These are phyloP conservation scores for Gnomoniopsis sp. DNA, from an alignment of 2,329 filamentous ascomycete species.

Conservation along the genomic window DNA sequence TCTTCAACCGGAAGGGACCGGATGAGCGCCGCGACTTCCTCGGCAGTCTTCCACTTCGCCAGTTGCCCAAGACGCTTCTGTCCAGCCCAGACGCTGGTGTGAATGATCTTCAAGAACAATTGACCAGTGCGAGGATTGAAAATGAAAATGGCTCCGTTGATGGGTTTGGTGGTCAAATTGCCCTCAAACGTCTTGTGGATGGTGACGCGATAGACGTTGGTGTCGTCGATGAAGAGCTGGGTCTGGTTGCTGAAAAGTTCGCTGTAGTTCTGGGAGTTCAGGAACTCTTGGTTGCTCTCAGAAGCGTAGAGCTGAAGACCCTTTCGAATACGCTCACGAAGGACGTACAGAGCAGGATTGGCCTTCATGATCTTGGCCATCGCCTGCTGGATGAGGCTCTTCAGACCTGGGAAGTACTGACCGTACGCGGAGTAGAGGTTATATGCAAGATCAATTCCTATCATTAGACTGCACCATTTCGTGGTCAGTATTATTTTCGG, in stretches of 20 bases:
- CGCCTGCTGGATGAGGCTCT: slow-evolving; percentile 91
- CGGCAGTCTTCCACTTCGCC: slow-evolving; percentile 99
- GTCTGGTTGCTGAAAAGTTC: slow-evolving; percentile 99
- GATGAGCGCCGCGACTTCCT: slow-evolving; percentile 98
- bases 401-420: slow-evolving; percentile 97
- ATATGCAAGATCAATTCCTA: slow-evolving; percentile 95
- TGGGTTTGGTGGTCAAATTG: slow-evolving; percentile 97
- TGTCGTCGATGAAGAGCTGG: slow-evolving; percentile 98
- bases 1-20: slow-evolving; percentile 94
- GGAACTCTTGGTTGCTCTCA: slow-evolving; percentile 97
- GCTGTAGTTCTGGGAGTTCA: slow-evolving; percentile 99
- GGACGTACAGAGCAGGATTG: slow-evolving; percentile 91
- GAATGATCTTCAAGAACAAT: slow-evolving; percentile 98
- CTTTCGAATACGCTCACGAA: slow-evolving; percentile 97
- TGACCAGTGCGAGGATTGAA: slow-evolving; percentile 99
- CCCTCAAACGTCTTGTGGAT: slow-evolving; percentile 99
- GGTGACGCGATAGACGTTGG: slow-evolving; percentile 97
- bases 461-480: slow-evolving; percentile 80
- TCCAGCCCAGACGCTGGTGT: slow-evolving; percentile 98
- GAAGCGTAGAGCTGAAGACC: slow-evolving; percentile 96
- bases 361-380: slow-evolving; percentile 99
- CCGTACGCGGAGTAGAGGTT: slow-evolving; percentile 98
- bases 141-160: slow-evolving; percentile 99
- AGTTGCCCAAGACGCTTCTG: slow-evolving; percentile 98
- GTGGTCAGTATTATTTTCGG: too few species aligned